Conservation (phyloP, 352 stramenopile genomes). For the Pythium vanterpoolii region DNA sequence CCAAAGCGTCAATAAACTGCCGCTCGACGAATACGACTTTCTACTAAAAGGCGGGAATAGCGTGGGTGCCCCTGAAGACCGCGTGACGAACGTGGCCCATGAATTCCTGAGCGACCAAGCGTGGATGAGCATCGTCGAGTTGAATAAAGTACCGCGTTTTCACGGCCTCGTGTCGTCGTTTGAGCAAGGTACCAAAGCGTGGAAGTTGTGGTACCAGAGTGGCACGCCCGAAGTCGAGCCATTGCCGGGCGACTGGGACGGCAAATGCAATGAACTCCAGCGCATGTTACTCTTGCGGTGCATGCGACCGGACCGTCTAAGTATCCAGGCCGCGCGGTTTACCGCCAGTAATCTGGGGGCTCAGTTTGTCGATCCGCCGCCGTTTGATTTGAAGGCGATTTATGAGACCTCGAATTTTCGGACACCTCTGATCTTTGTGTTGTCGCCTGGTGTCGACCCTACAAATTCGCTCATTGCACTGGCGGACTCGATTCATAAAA, state of each 20-base stretch:
- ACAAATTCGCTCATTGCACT: constrained; percentile 90
- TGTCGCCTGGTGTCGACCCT: constrained; percentile 93
- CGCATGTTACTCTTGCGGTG: constrained; percentile 91
- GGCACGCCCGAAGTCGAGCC: constrained; percentile 88
- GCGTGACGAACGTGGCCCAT: constrained; percentile 76
- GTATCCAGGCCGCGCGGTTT: constrained; percentile 90
- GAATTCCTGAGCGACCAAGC: constrained; percentile 82
- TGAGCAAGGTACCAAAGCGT: constrained; percentile 81
- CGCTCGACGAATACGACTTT: constrained; percentile 93
- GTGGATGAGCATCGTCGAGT: constrained; percentile 91
- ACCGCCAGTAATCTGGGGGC: constrained; percentile 89
- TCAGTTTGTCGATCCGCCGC: constrained; percentile 91
- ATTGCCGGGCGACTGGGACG: constrained; percentile 91
- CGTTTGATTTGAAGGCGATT: constrained; percentile 91
- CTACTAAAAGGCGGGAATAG: constrained; percentile 88
- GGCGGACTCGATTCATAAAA: constrained; percentile 76
- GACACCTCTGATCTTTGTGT: constrained; percentile 94
- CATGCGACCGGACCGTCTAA: constrained; percentile 89
- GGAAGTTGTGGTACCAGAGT: constrained; percentile 85
- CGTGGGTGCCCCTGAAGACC: constrained; percentile 51
- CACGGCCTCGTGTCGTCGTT: constrained; percentile 89
- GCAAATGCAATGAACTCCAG: constrained; percentile 92
- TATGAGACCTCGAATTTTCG: constrained; percentile 85
- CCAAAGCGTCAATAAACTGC: constrained; percentile 89
- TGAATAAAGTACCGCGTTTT: constrained; percentile 89